Evolutionary conservation across 2,329 filamentous ascomycete species (phyloP), one percentile per base, ranked within the genome.

Genomic region (Nigrograna mackinnonii): DNA sequence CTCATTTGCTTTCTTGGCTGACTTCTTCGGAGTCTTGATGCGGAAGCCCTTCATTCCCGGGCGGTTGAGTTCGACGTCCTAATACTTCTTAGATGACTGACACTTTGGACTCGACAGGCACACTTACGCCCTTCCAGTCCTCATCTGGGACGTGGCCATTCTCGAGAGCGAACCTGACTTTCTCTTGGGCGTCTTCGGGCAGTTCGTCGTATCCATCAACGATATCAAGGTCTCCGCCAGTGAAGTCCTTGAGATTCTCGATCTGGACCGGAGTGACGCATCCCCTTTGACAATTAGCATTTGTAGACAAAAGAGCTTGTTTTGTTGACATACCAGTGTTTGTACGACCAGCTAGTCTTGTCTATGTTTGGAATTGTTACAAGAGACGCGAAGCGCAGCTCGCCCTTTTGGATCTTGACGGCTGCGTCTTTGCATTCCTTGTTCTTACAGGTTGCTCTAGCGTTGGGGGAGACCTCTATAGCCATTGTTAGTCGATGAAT

Each of bases 181-280:
- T 96, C 33, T 81, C 81, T 68, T 91, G 83, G 1, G 82, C 57
- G 2, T 89, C 85, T 0, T 77, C 71, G 26, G 84, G 72, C 3
- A 95, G 70, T 49, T 94, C 89, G 17, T 95, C 89, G 50, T 81
- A 95, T 45, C 89, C 90, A 62, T 96, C 89, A 42, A 96, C 76
- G 46, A 80, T 70, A 33, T 87, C 81, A 55, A 82, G 80, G 46
- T 91, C 79, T 16, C 70, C 71, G 5, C 71, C 73, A 48, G 84
- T 77, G 6, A 73, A 66, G 5, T 84, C 76, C 45, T 84, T 79
- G 35, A 91, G 69, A 50, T 88, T 85, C 43, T 74, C 60, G 45
- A 96, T 73, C 58, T 89, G 82, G 41, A 79, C 76, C 17, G 91
- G 91, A 13, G 90, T 95, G 24, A 91, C 82, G 58, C 92, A 97